Evolutionary conservation across 345 rosid genomes (phyloP).

Genomic region (Heritiera littoralis): DNA sequence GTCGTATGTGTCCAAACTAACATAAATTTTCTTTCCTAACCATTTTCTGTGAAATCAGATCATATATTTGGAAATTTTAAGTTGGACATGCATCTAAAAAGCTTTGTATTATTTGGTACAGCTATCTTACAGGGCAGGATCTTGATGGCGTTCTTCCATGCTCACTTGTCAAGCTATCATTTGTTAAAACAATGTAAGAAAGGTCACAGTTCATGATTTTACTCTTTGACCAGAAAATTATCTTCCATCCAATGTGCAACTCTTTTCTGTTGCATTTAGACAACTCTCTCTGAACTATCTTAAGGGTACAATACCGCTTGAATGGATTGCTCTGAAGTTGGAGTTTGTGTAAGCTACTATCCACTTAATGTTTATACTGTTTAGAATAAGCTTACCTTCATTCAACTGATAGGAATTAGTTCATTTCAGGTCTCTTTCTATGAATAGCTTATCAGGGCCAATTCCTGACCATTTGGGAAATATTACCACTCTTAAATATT

Average conservation of each 20-base stretch:
- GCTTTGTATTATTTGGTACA: not conserved
- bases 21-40: not conserved
- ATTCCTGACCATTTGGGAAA: conserved; percentile 41
- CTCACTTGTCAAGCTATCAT: conserved; percentile 26
- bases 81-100: not conserved
- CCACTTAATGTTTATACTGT: not conserved
- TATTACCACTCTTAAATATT: conserved; percentile 33
- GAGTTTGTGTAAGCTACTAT: conserved; percentile 10
- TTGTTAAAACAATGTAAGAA: conserved; percentile 25
- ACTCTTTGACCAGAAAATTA: not conserved
- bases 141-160: conserved; percentile 33
- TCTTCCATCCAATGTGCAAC: not conserved
- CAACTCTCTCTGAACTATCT: conserved; percentile 39
- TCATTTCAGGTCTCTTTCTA: conserved; percentile 39
- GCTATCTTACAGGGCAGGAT: conserved; percentile 31
- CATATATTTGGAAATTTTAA: not conserved
- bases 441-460: conserved; percentile 42
- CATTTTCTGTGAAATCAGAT: not conserved
- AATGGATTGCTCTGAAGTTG: conserved; percentile 39
- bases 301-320: conserved; percentile 44
- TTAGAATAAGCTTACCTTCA: not conserved
- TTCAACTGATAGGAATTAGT: not conserved
- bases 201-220: not conserved
- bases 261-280: conserved; percentile 22
- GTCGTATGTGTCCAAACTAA: too few relatives aligned